phyloP scores from a whole-genome alignment of 441 rosid genomes.

The Metrosideros polymorpha region DNA sequence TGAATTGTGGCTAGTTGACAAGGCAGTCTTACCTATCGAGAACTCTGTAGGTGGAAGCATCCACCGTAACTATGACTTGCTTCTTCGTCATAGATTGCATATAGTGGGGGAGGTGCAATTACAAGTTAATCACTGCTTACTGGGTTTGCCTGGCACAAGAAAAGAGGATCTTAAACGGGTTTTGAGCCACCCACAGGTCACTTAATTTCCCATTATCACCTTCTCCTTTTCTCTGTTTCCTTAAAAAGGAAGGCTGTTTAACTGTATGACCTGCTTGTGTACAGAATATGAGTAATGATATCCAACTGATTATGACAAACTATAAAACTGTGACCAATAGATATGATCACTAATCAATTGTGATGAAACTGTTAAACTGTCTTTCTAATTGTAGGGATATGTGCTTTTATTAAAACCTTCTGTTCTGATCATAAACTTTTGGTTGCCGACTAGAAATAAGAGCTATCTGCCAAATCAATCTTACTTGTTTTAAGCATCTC shows the following conservation, averaged over 20 bases:
- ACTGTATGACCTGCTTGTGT: neutral
- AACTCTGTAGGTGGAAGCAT: constrained; percentile 92
- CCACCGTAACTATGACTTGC: constrained; percentile 92
- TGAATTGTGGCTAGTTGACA: constrained; percentile 90
- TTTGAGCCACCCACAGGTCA: constrained; percentile 91
- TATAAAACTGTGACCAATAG: neutral
- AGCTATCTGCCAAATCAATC: neutral
- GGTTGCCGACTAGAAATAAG: neutral
- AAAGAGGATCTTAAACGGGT: constrained; percentile 64
- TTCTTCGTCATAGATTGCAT: constrained; percentile 93
- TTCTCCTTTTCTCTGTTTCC: neutral
- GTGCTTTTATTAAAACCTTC: neutral
- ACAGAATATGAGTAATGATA: neutral
- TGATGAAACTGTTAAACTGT: neutral
- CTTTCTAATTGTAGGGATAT: neutral
- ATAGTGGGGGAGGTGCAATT: constrained; percentile 88
- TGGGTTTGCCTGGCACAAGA: constrained; percentile 66
- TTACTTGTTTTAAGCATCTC: neutral
- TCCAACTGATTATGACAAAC: neutral
- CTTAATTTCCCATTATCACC: neutral
- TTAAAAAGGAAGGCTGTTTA: neutral
- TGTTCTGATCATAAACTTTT: neutral
- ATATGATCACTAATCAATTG: neutral
- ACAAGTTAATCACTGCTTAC: constrained; percentile 76
- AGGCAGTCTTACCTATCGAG: constrained; percentile 89